Percentiles rank a stretch among this genome's conserved stretches.
phyloP scores from a whole-genome alignment of 2,329 filamentous ascomycete species.

The Diaporthe aspalathi region DNA sequence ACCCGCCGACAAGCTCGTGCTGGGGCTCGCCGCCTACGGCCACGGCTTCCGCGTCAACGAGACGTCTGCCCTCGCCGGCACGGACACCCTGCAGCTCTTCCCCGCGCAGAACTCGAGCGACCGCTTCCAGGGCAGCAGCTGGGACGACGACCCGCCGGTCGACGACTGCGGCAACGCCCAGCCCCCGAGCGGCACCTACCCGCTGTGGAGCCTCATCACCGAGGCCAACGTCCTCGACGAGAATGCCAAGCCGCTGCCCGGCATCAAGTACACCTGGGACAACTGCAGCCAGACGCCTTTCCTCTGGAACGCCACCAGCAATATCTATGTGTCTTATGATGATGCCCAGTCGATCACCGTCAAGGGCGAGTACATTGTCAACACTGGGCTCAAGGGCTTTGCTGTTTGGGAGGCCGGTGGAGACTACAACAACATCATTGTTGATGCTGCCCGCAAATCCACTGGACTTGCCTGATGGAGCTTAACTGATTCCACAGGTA shows the following conservation, averaged over 20 bases:
- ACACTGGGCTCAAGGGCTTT: conserved; percentile 37
- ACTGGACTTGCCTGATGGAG: conserved; percentile 9
- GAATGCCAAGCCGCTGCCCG: conserved; percentile 31
- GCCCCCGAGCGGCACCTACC: conserved; percentile 39
- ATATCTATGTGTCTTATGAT: conserved; percentile 40
- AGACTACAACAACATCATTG: conserved; percentile 40
- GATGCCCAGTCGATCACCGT: conserved; percentile 34
- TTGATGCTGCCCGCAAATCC: conserved; percentile 33
- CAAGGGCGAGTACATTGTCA: conserved; percentile 39
- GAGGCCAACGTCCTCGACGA: conserved; percentile 39
- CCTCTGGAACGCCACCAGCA: conserved; percentile 32
- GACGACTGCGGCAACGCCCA: conserved; percentile 38
- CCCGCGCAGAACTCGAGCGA: conserved; percentile 40
- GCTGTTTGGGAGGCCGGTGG: conserved; percentile 40
- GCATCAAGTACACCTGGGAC: conserved; percentile 35
- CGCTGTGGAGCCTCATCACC: conserved; percentile 38
- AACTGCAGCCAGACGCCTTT: conserved; percentile 40
- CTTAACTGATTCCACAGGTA: background rate
- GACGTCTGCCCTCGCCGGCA: conserved; percentile 33
- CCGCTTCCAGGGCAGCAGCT: conserved; percentile 41
- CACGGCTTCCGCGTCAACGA: conserved; percentile 40
- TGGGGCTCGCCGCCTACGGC: conserved; percentile 38
- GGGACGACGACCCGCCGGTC: conserved; percentile 40
- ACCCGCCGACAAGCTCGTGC: conserved; percentile 39
- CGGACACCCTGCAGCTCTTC: conserved; percentile 34